A percentile compares a stretch with the other conserved stretches of the same genome.
phyloP scores from a whole-genome alignment of 2,329 filamentous ascomycete genomes.

The Taxawa tesnikishii region DNA sequence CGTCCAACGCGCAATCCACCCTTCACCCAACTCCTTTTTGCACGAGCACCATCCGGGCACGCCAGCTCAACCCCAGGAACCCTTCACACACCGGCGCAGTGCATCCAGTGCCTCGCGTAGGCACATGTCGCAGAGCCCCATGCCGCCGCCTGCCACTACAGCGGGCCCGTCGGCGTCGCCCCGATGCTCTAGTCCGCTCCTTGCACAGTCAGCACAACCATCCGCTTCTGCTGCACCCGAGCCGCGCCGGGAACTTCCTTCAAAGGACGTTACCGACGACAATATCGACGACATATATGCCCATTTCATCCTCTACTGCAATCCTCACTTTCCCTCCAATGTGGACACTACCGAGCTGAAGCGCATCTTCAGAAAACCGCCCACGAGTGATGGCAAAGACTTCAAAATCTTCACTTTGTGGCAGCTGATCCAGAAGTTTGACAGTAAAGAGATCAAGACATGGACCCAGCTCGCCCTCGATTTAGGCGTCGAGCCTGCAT shows the following conservation, averaged over 20 bases:
- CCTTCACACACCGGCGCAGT: neutral
- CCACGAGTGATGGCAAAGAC: constrained; percentile 75
- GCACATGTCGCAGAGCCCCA: neutral
- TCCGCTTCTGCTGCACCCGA: neutral
- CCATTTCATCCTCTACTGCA: constrained; percentile 79
- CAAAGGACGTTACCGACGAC: constrained; percentile 52
- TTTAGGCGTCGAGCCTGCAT: constrained; percentile 78
- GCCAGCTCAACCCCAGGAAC: neutral
- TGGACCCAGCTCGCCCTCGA: constrained; percentile 82
- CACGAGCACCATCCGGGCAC: no score
- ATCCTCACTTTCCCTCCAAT: constrained; percentile 62
- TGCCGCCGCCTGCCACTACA: neutral
- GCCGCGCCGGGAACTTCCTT: constrained; percentile 46
- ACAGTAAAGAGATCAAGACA: constrained; percentile 75
- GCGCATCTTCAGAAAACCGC: constrained; percentile 65
- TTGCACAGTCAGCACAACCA: neutral
- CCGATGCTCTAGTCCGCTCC: neutral
- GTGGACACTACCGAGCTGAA: constrained; percentile 59
- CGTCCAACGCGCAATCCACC: no score
- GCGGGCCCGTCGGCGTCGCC: no score
- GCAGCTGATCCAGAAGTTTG: constrained; percentile 65
- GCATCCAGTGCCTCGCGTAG: neutral
- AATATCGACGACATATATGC: constrained; percentile 76
- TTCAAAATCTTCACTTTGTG: constrained; percentile 71
- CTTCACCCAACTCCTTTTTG: no score